Evolutionary conservation across 2,329 filamentous ascomycete genomes (phyloP), one percentile per base, ranked within the genome.

Genomic region (Xylaria sp.): DNA sequence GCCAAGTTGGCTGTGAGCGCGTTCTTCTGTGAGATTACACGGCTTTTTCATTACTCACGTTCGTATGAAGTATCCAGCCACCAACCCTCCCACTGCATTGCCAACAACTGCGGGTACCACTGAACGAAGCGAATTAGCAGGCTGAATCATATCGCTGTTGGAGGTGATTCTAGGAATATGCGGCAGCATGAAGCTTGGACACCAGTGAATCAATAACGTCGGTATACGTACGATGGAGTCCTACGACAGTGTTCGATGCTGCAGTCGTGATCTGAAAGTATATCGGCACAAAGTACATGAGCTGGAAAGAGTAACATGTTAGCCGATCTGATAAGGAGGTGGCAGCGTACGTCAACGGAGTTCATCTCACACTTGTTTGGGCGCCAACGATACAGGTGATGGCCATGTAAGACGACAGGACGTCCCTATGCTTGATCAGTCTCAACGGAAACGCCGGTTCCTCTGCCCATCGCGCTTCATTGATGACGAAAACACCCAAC

Each of bases 221-320:
- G 47, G 47, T 8, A 30, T 30, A 50, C 48, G 11, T 50, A 50
- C 48, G 75, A 65, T 89, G 84, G 0, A 81, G 72, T 0, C 81
- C 81, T 0, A 87, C 85, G 1, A 76, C 73, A 0, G 86, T 84
- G 50, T 81, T 84, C 0, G 82, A 84, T 2, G 79, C 80, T 0
- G 77, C 74, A 4, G 80, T 74, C 0, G 86, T 86, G 0, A 87
- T 80, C 59, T 88, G 84, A 63, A 90, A 91, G 72, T 90, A 90
- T 0, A 90, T 72, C 0, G 88, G 88, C 0, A 90, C 80, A 0
- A 81, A 80, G 57, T 85, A 86, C 82, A 89, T 85, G 68, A 86
- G 76, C 73, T 79, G 2, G 2, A 16, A 19, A 4, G 18, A 13
- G 5, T 2, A 18, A 37, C 60, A 49, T 9, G 54, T 63, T 52